A percentile compares a stretch with the other conserved stretches of the same genome.
These are phyloP conservation scores for Globisporangium orthogonon DNA, from an alignment of 352 stramenopile genomes.

Conservation along the genomic window DNA sequence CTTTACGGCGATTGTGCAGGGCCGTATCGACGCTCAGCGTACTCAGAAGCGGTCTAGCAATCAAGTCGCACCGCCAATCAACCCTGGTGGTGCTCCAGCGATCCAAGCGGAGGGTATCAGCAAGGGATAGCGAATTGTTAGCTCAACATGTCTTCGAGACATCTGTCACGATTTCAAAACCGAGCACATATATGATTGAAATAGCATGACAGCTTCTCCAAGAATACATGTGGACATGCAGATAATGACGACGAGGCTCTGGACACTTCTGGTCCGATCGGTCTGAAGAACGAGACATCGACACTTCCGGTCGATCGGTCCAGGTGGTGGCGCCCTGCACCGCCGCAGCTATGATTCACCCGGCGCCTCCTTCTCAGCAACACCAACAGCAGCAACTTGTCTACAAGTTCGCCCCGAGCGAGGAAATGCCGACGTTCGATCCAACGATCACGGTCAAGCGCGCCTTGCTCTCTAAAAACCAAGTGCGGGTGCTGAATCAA, in stretches of 20 bases:
- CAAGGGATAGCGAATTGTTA: background rate
- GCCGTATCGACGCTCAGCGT: constrained; percentile 58
- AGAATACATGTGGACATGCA: too few species aligned
- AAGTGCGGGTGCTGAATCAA: constrained; percentile 4
- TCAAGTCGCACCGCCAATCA: constrained; percentile 12
- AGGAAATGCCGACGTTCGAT: constrained; percentile 8
- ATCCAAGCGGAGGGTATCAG: background rate
- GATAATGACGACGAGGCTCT: too few species aligned
- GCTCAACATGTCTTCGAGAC: too few species aligned
- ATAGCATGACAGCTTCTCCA: too few species aligned
- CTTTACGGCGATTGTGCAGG: constrained; percentile 82
- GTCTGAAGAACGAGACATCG: too few species aligned
- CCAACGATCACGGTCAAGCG: constrained; percentile 8
- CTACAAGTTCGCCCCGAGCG: constrained; percentile 7
- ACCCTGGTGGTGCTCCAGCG: constrained; percentile 8
- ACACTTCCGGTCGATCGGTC: background rate
- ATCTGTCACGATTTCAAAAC: too few species aligned
- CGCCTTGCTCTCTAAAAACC: background rate
- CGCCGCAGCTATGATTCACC: constrained; percentile 1
- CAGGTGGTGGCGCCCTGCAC: background rate
- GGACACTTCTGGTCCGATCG: too few species aligned
- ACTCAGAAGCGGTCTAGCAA: constrained; percentile 52
- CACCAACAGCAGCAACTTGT: background rate
- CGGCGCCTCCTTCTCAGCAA: background rate
- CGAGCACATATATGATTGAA: too few species aligned